These are phyloP conservation scores for Geranium brycei DNA, from an alignment of 345 rosid genomes.

Conservation along the genomic window DNA sequence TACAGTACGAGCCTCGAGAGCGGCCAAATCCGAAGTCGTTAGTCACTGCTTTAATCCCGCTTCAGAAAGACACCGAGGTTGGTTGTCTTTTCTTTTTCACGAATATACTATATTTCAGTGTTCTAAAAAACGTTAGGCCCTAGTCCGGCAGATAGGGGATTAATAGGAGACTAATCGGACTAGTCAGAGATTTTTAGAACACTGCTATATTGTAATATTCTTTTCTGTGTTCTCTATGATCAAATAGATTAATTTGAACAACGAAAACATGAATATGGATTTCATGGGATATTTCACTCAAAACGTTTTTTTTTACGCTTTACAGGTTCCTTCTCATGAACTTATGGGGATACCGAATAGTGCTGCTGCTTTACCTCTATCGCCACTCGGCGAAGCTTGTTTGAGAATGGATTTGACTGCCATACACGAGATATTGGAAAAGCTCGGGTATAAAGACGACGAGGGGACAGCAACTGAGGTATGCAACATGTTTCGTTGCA, in stretches of 20 bases:
- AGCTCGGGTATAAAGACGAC: slow-evolving; percentile 73
- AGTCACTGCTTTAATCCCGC: slow-evolving; percentile 56
- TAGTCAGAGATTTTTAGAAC: no score
- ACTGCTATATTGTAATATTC: no score
- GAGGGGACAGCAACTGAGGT: slow-evolving; percentile 82
- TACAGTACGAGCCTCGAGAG: slow-evolving; percentile 72
- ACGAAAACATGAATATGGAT: no score
- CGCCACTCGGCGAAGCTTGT: slow-evolving; percentile 86
- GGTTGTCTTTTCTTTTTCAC: slow-evolving; percentile 5
- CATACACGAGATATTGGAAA: slow-evolving; percentile 61
- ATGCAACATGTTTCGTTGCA: slow-evolving; percentile 7
- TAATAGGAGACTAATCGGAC: no score
- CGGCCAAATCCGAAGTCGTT: slow-evolving; percentile 66
- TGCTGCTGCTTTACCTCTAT: slow-evolving; percentile 38
- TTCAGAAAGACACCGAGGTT: slow-evolving; percentile 77
- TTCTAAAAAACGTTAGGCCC: background rate
- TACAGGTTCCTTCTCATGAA: background rate
- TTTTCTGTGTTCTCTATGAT: no score
- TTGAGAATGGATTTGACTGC: slow-evolving; percentile 66
- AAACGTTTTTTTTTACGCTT: background rate
- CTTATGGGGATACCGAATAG: background rate
- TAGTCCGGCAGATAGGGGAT: no score
- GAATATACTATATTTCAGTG: background rate
- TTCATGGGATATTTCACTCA: background rate
- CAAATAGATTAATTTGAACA: no score